Percentiles rank a stretch among this genome's conserved stretches.
These are phyloP conservation scores for Herpetomonas tarakana DNA, from an alignment of 208 protist species.

Conservation along the genomic window DNA sequence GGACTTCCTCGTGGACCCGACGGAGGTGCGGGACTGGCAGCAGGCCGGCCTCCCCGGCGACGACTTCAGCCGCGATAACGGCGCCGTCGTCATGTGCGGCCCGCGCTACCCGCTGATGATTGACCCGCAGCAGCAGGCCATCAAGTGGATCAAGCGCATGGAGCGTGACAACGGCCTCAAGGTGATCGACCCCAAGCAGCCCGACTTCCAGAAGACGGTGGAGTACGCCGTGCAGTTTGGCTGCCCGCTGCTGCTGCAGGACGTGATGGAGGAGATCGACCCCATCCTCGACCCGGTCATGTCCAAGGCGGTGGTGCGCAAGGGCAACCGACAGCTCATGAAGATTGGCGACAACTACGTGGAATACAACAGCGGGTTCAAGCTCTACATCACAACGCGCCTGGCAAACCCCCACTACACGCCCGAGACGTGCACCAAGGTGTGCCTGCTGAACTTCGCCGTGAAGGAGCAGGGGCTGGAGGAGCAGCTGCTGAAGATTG, in stretches of 20 bases:
- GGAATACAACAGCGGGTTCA: constrained; percentile 97
- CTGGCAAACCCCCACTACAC: constrained; percentile 97
- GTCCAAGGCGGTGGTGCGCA: constrained; percentile 92
- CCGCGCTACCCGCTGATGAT: constrained; percentile 98
- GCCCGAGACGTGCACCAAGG: constrained; percentile 97
- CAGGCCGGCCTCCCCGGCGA: constrained; percentile 96
- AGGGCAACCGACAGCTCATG: constrained; percentile 89
- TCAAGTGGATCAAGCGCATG: constrained; percentile 98
- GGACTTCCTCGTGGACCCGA: constrained; percentile 94
- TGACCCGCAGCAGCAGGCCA: constrained; percentile 99
- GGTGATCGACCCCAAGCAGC: constrained; percentile 94
- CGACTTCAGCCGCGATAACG: constrained; percentile 97
- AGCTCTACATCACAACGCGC: constrained; percentile 98
- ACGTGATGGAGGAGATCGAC: constrained; percentile 97
- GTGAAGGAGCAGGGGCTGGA: constrained; percentile 98
- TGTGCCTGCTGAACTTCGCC: constrained; percentile 98
- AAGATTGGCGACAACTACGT: constrained; percentile 98
- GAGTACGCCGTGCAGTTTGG: constrained; percentile 98
- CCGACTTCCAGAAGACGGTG: constrained; percentile 94
- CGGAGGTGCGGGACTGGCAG: constrained; percentile 97
- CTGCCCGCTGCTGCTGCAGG: constrained; percentile 96
- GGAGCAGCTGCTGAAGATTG: constrained; percentile 98
- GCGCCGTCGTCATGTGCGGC: constrained; percentile 94
- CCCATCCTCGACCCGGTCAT: constrained; percentile 96
- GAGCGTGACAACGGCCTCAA: constrained; percentile 93